These are phyloP conservation scores for Aegle marmelos DNA, from an alignment of 345 rosid species.

Conservation along the genomic window DNA sequence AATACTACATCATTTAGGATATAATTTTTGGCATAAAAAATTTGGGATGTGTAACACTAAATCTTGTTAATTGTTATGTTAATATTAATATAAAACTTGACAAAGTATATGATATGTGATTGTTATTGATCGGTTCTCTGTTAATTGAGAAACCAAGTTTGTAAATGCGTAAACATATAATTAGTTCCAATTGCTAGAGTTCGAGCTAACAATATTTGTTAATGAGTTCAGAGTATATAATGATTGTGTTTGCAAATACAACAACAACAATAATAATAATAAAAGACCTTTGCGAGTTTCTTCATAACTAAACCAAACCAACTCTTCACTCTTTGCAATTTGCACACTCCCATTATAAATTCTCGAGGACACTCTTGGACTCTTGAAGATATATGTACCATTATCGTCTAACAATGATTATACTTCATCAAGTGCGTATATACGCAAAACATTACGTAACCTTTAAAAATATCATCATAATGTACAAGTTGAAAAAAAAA, in stretches of 20 bases:
- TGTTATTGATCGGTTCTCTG: no score
- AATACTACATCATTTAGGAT: no score
- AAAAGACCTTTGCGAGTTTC: background rate
- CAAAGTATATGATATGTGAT: no score
- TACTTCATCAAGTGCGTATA: constrained; percentile 7
- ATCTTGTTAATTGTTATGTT: no score
- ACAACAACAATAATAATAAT: no score
- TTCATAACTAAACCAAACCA: background rate
- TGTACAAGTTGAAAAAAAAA: constrained; percentile 26
- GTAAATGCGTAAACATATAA: no score
- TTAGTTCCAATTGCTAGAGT: no score
- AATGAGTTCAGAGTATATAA: background rate
- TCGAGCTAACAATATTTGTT: no score
- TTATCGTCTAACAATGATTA: background rate
- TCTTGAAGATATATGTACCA: background rate
- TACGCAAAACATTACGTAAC: constrained; percentile 14
- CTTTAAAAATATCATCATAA: constrained; percentile 14
- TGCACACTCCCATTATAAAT: background rate
- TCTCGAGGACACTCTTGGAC: background rate
- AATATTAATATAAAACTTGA: no score
- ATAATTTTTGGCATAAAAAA: no score
- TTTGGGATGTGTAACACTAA: no score
- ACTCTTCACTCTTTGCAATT: background rate
- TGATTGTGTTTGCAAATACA: background rate
- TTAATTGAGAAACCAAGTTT: no score